Evolutionary conservation across 352 stramenopile genomes (phyloP).

Genomic region (Phytophthora quininea): DNA sequence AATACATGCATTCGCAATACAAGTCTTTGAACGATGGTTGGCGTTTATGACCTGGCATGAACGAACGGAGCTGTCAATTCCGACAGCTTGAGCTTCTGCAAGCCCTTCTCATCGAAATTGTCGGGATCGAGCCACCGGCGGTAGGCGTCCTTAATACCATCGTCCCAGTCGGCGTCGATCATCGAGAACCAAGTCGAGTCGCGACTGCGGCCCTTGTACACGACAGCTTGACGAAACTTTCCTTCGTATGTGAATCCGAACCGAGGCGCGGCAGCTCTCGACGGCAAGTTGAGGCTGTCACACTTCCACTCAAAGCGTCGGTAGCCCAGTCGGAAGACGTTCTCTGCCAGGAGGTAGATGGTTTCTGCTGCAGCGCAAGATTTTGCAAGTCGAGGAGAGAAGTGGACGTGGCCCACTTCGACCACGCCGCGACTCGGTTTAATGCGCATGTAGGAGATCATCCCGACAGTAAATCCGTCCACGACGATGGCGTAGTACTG

Average conservation of each 20-base stretch:
- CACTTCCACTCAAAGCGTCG: constrained; percentile 27
- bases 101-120: constrained; percentile 23
- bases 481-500: constrained; percentile 30
- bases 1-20: too few species aligned
- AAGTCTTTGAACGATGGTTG: too few species aligned
- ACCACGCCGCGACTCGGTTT: constrained; percentile 15
- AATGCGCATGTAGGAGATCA: constrained; percentile 17
- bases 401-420: constrained; percentile 28
- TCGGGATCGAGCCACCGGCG: constrained; percentile 17
- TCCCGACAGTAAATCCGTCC: constrained; percentile 10
- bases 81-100: constrained; percentile 23
- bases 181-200: constrained; percentile 30
- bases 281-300: constrained; percentile 16
- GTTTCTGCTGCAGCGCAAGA: constrained; percentile 21
- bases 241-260: constrained; percentile 28
- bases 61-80: constrained; percentile 17
- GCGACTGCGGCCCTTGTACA: constrained; percentile 17
- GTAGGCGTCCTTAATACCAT: constrained; percentile 13
- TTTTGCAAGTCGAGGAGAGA: constrained; percentile 9
- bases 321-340: constrained; percentile 23
- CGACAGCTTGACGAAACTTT: constrained; percentile 18
- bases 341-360: constrained; percentile 17
- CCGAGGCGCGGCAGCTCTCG: constrained; percentile 8
- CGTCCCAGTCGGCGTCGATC: constrained; percentile 22
- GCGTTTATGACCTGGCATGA: not conserved